phyloP scores from a whole-genome alignment of 805 yeast genomes.

The Nakazawaea holstii region DNA sequence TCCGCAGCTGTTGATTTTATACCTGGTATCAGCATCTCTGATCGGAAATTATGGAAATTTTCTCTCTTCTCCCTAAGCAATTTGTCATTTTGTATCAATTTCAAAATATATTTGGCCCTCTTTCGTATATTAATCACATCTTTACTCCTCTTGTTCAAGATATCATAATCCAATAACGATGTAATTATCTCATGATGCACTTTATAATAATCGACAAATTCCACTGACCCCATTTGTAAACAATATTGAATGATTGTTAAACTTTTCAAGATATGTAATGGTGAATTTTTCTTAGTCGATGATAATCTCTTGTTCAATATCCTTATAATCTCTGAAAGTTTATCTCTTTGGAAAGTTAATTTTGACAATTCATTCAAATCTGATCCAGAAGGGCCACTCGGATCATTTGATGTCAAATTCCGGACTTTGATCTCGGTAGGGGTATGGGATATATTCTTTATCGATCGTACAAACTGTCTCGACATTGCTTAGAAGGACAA shows the following conservation, averaged over 20 bases:
- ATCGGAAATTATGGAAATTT: conserved; percentile 33
- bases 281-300: conserved; percentile 23
- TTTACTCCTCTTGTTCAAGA: conserved; percentile 17
- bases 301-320: conserved; percentile 35
- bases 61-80: conserved; percentile 34
- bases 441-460: conserved; percentile 6
- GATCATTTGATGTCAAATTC: conserved; percentile 47
- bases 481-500: neutral
- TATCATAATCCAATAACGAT: conserved; percentile 19
- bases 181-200: conserved; percentile 30
- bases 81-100: conserved; percentile 25
- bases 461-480: conserved; percentile 6
- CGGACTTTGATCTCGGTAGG: conserved; percentile 19
- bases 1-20: conserved; percentile 4
- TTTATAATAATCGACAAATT: conserved; percentile 42
- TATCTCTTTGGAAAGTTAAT: conserved; percentile 34
- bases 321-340: conserved; percentile 32
- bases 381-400: conserved; percentile 51
- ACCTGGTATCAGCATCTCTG: conserved; percentile 38
- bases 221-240: conserved; percentile 47
- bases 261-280: conserved; percentile 41
- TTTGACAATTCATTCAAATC: conserved; percentile 47
- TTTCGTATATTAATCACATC: conserved; percentile 29
- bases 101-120: conserved; percentile 30
- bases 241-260: conserved; percentile 47